These are phyloP conservation scores for Helianthus annuus DNA, from an alignment of 129 eudicot genomes.

Conservation along the genomic window DNA sequence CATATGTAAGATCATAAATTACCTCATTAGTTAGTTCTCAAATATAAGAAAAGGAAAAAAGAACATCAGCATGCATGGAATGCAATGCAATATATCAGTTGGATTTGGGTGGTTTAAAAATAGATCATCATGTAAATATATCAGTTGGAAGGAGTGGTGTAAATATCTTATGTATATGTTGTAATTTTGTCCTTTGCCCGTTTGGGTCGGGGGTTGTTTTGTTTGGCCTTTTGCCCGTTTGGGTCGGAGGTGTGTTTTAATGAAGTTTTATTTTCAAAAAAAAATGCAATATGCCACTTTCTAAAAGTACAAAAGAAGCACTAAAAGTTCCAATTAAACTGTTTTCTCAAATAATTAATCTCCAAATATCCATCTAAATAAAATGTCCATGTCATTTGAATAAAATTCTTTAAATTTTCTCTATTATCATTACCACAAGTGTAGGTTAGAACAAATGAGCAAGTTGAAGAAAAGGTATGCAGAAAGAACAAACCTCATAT, in stretches of 20 bases:
- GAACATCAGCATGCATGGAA: background rate
- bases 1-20: background rate
- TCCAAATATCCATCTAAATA: constrained; percentile 4
- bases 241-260: too few relatives aligned
- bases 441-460: background rate
- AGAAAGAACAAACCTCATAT: constrained; percentile 58
- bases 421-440: background rate
- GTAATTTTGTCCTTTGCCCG: too few relatives aligned
- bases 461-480: constrained; percentile 7
- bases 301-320: background rate
- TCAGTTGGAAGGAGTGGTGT: too few relatives aligned
- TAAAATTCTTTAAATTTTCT: background rate
- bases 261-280: too few relatives aligned
- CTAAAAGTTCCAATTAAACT: background rate
- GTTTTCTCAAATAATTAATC: constrained; percentile 7
- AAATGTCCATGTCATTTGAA: background rate
- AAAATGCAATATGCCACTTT: background rate
- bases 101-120: too few relatives aligned
- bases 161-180: too few relatives aligned
- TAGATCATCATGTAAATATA: too few relatives aligned
- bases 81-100: background rate
- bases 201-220: too few relatives aligned
- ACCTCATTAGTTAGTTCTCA: background rate
- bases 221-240: too few relatives aligned
- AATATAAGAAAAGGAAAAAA: constrained; percentile 2